Base-by-base conservation (phyloP, 2,329 filamentous ascomycete genomes). In the Xylaria sp. region DNA sequence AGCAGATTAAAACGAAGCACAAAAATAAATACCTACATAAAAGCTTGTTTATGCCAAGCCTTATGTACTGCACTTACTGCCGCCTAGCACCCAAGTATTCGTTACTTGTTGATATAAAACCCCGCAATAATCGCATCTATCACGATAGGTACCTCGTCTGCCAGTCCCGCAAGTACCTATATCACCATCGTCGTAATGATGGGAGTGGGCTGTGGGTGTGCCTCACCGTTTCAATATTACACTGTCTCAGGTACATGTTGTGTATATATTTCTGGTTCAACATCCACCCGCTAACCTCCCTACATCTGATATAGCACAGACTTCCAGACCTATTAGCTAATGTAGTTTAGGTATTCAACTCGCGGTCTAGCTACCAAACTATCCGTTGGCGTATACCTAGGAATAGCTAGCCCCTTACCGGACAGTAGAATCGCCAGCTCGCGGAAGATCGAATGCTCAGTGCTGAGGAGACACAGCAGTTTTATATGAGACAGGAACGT, bases 161-260 rank as follows among this genome's bases (percentile, higher is more conserved):
- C 52, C 46, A 60, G 67, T 70, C 65, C 65, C 67, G 63, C 68
- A 71, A 55, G 69, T 71, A 71, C 69, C 69, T 70, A 71, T 69
- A 68, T 57, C 60, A 63, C 37, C 47, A 31, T 58, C 37, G 41
- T 37, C 38, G 52, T 60, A 60, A 60, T 47, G 47, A 48, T 31
- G 33, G 11, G 33, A 2, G 38, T 19, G 23, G 41, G n/a, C 41
- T 46, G 41, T 27, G 41, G 25, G 41, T 46, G 41, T 27, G 56
- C 60, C 38, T 57, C 43, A 60, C 21, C 40, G 13, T 56, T 53
- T 38, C 44, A 27, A 46, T 48, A 41, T 40, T 11, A 31, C 41
- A 21, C 29, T 17, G 11, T 46, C 29, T 13, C 41, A 46, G 41
- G 41, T 46, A 46, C 41, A 7, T 23, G 5, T 23, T 8, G 9